phyloP scores from a whole-genome alignment of 1,284 basidiomycete species.

The Anthracocystis walkeri region DNA sequence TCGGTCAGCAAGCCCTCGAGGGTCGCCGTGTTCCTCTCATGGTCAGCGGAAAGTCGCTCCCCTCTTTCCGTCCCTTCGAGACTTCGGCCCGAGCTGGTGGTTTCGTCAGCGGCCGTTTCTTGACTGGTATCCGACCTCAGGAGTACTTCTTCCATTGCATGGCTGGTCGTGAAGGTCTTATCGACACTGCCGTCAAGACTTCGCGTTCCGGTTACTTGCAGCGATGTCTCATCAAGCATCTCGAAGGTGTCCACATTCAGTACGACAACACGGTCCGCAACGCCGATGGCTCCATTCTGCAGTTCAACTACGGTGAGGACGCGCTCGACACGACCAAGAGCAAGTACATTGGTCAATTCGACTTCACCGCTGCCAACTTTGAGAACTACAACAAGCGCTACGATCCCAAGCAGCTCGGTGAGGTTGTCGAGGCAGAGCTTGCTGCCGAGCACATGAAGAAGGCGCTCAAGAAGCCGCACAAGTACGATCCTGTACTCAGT shows the following conservation, averaged over 20 bases:
- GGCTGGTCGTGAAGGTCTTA: constrained; percentile 98
- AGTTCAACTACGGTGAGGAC: constrained; percentile 98
- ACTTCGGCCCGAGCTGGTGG: constrained; percentile 97
- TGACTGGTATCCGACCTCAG: constrained; percentile 97
- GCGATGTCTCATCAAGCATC: constrained; percentile 96
- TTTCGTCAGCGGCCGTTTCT: constrained; percentile 99
- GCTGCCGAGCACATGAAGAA: constrained; percentile 87
- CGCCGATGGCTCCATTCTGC: constrained; percentile 90
- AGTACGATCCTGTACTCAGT: constrained; percentile 81
- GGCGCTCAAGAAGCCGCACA: constrained; percentile 84
- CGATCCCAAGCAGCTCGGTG: constrained; percentile 74
- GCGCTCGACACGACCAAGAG: constrained; percentile 91
- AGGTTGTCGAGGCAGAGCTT: constrained; percentile 77
- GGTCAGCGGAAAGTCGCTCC: constrained; percentile 98
- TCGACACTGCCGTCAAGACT: constrained; percentile 99
- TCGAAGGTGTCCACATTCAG: constrained; percentile 94
- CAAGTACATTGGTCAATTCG: constrained; percentile 79
- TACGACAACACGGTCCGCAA: constrained; percentile 99
- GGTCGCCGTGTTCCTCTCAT: constrained; percentile 98
- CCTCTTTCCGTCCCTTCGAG: constrained; percentile 96
- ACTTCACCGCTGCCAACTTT: constrained; percentile 91
- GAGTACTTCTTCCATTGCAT: constrained; percentile 99
- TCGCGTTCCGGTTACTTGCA: constrained; percentile 98
- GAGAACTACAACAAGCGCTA: constrained; percentile 82
- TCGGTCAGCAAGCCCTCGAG: constrained; percentile 97